A percentile compares a stretch with the other conserved stretches of the same genome.
phyloP scores from a whole-genome alignment of 495 filamentous ascomycete species.

The Evansstolkia leycettana region DNA sequence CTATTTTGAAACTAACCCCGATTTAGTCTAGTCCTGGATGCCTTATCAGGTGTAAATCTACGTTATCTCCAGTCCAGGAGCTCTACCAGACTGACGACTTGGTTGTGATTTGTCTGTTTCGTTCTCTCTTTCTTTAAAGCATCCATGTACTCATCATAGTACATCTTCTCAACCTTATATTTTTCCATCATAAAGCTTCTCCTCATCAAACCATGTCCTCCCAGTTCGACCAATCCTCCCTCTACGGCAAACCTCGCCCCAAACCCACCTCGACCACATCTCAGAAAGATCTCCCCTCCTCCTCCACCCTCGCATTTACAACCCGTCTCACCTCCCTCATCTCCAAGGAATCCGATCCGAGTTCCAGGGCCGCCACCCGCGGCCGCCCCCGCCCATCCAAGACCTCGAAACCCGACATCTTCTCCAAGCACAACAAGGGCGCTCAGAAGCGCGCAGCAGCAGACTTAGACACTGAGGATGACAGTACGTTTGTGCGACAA shows the following conservation, averaged over 20 bases:
- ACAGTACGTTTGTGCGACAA: slow-evolving; percentile 18
- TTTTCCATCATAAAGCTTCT: not conserved
- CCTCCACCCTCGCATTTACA: slow-evolving; percentile 68
- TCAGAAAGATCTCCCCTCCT: slow-evolving; percentile 46
- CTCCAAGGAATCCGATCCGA: slow-evolving; percentile 26
- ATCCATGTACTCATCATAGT: no score
- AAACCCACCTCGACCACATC: slow-evolving; percentile 32
- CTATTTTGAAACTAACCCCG: no score
- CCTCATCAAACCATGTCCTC: slow-evolving; percentile 6
- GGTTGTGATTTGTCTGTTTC: no score
- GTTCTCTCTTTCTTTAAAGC: no score
- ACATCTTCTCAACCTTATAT: not conserved
- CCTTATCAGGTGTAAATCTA: not conserved
- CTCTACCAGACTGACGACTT: no score
- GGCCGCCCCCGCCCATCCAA: slow-evolving; percentile 58
- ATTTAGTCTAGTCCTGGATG: no score
- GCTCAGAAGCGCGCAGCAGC: slow-evolving; percentile 49
- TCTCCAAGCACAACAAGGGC: slow-evolving; percentile 58
- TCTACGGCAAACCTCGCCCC: slow-evolving; percentile 65
- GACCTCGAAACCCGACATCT: slow-evolving; percentile 53
- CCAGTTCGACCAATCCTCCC: slow-evolving; percentile 19
- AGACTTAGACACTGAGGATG: slow-evolving; percentile 29
- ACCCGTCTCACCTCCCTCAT: slow-evolving; percentile 66
- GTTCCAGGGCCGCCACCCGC: slow-evolving; percentile 19
- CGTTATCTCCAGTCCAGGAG: slow-evolving; percentile 1